Percentiles rank a stretch among this genome's conserved stretches.
Evolutionary conservation across 2,329 filamentous ascomycete genomes (phyloP).

Genomic region (Ascomycota sp.): DNA sequence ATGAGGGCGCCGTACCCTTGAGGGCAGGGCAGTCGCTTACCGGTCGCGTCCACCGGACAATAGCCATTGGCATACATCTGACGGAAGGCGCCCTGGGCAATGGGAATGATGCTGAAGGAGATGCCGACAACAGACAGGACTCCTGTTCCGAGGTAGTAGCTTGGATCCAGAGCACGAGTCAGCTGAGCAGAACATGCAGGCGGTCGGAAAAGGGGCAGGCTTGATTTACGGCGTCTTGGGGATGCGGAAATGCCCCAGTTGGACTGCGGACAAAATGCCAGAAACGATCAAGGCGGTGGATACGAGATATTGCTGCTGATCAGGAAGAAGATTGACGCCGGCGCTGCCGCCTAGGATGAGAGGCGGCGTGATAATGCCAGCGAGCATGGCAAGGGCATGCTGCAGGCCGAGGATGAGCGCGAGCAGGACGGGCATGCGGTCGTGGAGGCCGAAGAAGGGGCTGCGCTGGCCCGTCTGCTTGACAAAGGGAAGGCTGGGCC

Average conservation of each 20-base stretch:
- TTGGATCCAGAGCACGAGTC: conserved; percentile 13
- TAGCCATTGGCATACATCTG: conserved; percentile 65
- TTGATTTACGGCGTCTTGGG: conserved; percentile 38
- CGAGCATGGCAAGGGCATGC: conserved; percentile 59
- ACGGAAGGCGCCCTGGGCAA: conserved; percentile 41
- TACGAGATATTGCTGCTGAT: conserved; percentile 55
- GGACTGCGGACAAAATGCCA: conserved; percentile 51
- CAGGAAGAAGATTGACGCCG: conserved; percentile 40
- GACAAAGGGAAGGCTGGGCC: conserved; percentile 66
- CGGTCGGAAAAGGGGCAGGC: too few species aligned
- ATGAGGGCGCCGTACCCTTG: conserved; percentile 54
- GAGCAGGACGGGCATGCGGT: conserved; percentile 55
- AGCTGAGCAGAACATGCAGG: too few species aligned
- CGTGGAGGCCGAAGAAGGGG: conserved; percentile 71
- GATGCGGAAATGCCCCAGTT: conserved; percentile 61
- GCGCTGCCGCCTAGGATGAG: conserved; percentile 44
- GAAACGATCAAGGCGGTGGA: conserved; percentile 63
- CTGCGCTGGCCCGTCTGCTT: conserved; percentile 27
- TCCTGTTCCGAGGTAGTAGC: conserved; percentile 60
- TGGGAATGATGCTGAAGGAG: conserved; percentile 14
- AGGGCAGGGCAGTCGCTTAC: conserved; percentile 51
- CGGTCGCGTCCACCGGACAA: conserved; percentile 37
- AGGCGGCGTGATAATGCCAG: conserved; percentile 57
- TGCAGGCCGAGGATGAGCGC: conserved; percentile 60
- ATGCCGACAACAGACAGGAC: conserved; percentile 59